Evolutionary conservation across 306 rosid genomes (phyloP).

Genomic region (Vicia sativa): DNA sequence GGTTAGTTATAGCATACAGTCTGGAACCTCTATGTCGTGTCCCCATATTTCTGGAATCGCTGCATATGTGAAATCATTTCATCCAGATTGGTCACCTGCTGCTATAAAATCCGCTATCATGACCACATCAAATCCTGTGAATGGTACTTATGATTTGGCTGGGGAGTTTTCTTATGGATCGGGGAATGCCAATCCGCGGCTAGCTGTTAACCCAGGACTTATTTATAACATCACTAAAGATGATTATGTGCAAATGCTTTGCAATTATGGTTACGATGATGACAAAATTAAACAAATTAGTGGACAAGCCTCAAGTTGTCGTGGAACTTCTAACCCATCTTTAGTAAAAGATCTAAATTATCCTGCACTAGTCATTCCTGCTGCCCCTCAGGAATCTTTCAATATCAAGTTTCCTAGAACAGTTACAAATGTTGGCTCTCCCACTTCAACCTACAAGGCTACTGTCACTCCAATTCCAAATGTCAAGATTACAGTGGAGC

Average conservation of each 20-base stretch:
- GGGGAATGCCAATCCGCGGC: constrained; percentile 1
- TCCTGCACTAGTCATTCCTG: neutral
- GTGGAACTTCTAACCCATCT: neutral
- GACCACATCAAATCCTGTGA: neutral
- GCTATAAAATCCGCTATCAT: neutral
- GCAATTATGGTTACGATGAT: constrained; percentile 17
- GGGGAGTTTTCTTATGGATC: constrained; percentile 13
- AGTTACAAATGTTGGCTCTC: constrained; percentile 12
- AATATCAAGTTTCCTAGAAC: neutral
- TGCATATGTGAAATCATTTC: constrained; percentile 20
- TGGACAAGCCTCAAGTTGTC: neutral
- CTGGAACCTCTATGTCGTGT: constrained; percentile 30
- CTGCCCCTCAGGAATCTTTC: neutral
- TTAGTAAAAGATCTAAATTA: constrained; percentile 8
- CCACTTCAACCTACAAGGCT: constrained; percentile 2
- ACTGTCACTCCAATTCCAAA: neutral
- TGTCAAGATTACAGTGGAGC: no score
- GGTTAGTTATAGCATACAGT: neutral
- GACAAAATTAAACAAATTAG: neutral
- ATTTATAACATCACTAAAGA: constrained; percentile 6
- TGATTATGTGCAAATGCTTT: constrained; percentile 18
- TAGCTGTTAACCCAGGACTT: constrained; percentile 15
- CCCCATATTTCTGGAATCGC: constrained; percentile 10
- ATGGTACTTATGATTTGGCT: neutral
- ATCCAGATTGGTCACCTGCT: neutral